phyloP scores from a whole-genome alignment of 108 stramenopile species.

The Nannochloropsis oceanica region DNA sequence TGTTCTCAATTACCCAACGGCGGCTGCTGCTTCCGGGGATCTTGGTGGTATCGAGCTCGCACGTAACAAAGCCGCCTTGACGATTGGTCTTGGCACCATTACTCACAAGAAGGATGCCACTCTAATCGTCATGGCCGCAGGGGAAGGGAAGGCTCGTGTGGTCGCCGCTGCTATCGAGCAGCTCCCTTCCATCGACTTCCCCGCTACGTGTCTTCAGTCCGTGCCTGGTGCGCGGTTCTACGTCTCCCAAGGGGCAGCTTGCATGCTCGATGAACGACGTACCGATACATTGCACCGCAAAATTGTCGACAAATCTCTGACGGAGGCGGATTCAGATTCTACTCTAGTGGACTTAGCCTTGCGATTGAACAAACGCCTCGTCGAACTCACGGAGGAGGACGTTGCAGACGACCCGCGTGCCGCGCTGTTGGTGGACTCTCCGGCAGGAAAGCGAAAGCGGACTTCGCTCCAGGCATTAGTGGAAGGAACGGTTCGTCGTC shows the following conservation, averaged over 20 bases:
- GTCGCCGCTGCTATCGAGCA: slow-evolving; percentile 7
- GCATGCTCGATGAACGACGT: background rate
- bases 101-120: slow-evolving; percentile 9
- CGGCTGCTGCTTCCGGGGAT: slow-evolving; percentile 13
- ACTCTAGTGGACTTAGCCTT: background rate
- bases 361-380: background rate
- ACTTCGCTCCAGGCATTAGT: background rate
- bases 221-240: slow-evolving; percentile 10
- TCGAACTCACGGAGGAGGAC: background rate
- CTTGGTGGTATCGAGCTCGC: slow-evolving; percentile 12
- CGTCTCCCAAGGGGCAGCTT: slow-evolving; percentile 7
- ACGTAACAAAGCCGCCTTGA: slow-evolving; percentile 9
- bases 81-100: slow-evolving; percentile 14
- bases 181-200: background rate
- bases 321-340: background rate
- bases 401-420: background rate
- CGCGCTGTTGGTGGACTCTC: background rate
- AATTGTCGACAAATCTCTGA: background rate
- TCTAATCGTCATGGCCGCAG: slow-evolving; percentile 16
- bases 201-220: slow-evolving; percentile 5
- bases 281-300: background rate
- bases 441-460: background rate
- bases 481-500: background rate
- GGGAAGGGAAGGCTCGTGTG: slow-evolving; percentile 13
- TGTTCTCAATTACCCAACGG: slow-evolving; percentile 20